A percentile compares a stretch with the other conserved stretches of the same genome.
These are phyloP conservation scores for Sicyos edulis DNA, from an alignment of 306 rosid species.

Conservation along the genomic window DNA sequence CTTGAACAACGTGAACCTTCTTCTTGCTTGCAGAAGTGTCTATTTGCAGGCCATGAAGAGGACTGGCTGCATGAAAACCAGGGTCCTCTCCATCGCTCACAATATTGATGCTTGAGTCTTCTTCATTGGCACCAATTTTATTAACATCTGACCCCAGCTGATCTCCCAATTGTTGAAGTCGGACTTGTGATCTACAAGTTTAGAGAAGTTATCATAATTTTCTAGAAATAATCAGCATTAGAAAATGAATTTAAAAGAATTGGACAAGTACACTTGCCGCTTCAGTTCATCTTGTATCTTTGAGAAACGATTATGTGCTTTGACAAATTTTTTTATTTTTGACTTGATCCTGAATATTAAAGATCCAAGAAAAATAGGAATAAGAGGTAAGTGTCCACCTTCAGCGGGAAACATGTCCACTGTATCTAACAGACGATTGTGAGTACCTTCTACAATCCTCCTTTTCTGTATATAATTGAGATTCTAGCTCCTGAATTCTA, in stretches of 20 bases:
- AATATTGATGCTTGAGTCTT: conserved; percentile 72
- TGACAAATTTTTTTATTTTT: conserved; percentile 66
- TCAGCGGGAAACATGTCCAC: neutral
- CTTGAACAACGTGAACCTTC: conserved; percentile 31
- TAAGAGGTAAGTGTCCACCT: conserved; percentile 3
- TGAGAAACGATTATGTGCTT: conserved; percentile 48
- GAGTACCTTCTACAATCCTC: conserved; percentile 71
- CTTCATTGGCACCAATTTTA: conserved; percentile 58
- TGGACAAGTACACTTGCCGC: conserved; percentile 38
- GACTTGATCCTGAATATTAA: conserved; percentile 56
- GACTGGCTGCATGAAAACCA: conserved; percentile 35
- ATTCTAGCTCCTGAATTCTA: conserved; percentile 80
- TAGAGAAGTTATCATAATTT: conserved; percentile 21
- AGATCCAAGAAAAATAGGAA: conserved; percentile 19
- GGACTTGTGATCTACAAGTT: conserved; percentile 61
- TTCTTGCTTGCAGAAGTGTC: conserved; percentile 48
- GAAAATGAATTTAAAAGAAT: neutral
- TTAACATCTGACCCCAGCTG: conserved; percentile 63
- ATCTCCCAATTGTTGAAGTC: conserved; percentile 68
- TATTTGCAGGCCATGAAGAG: conserved; percentile 40
- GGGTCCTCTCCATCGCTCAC: conserved; percentile 67
- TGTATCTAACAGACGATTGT: neutral
- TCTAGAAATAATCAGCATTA: neutral
- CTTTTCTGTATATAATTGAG: conserved; percentile 61
- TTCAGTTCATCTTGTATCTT: conserved; percentile 71